A percentile compares a stretch with the other conserved stretches of the same genome.
These are phyloP conservation scores for Podospora comata DNA, from an alignment of 495 filamentous ascomycete species.

Conservation along the genomic window DNA sequence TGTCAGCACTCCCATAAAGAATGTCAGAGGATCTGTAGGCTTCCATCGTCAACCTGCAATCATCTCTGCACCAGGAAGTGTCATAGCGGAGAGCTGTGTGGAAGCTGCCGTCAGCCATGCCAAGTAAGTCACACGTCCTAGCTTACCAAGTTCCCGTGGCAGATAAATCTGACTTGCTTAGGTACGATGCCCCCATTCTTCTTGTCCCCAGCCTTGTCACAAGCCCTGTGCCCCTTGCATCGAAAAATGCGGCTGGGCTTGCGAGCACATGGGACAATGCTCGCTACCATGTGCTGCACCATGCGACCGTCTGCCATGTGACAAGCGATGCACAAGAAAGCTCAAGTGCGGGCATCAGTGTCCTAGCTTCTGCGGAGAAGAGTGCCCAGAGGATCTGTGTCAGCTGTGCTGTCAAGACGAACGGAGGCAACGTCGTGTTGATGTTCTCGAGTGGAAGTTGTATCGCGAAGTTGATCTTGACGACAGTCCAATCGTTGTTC, in stretches of 20 bases:
- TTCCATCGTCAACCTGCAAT: constrained; percentile 53
- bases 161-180: neutral
- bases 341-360: constrained; percentile 63
- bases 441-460: constrained; percentile 26
- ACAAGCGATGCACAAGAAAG: constrained; percentile 53
- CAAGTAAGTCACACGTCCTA: constrained; percentile 38
- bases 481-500: constrained; percentile 45
- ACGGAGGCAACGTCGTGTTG: constrained; percentile 33
- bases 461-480: constrained; percentile 25
- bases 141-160: too few relatives aligned
- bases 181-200: constrained; percentile 45
- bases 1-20: constrained; percentile 36
- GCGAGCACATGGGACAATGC: constrained; percentile 54
- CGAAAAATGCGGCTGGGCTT: constrained; percentile 49
- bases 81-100: constrained; percentile 44
- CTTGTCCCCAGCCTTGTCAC: constrained; percentile 54
- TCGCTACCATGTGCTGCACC: constrained; percentile 70
- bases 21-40: constrained; percentile 54
- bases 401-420: constrained; percentile 46
- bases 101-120: constrained; percentile 53
- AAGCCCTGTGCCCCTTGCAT: constrained; percentile 67
- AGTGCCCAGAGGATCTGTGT: constrained; percentile 58
- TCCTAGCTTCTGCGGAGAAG: constrained; percentile 53
- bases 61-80: constrained; percentile 45
- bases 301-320: constrained; percentile 67